Conservation (phyloP, 768 basidiomycete genomes). For the Suillus fuscotomentosus region DNA sequence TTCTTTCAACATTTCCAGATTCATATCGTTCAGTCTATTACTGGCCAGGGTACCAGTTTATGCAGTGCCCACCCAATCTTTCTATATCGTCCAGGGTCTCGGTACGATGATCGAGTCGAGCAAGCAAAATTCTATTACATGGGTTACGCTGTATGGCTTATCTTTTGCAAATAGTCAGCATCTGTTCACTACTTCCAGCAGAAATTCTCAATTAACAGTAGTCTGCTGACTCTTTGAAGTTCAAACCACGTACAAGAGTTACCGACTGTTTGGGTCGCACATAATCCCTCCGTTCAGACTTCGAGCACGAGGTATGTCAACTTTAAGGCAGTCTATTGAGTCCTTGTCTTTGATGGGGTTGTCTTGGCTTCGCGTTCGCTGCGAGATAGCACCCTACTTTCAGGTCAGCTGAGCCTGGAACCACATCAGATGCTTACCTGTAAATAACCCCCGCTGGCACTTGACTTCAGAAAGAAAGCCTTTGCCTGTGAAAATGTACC, state of each 20-base stretch:
- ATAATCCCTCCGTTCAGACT: not conserved
- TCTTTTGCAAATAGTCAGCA: no score
- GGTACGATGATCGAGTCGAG: no score
- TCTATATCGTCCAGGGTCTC: not conserved
- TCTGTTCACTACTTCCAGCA: not conserved
- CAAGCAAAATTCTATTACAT: no score
- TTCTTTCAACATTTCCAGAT: no score
- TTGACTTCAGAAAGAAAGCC: constrained; percentile 1
- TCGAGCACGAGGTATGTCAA: constrained; percentile 3
- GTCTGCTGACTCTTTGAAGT: not conserved
- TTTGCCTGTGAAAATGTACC: constrained; percentile 9
- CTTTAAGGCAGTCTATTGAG: not conserved
- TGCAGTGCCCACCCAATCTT: not conserved
- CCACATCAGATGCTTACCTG: not conserved
- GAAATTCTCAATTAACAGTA: not conserved
- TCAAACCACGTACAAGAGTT: not conserved
- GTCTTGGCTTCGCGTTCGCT: constrained; percentile 1
- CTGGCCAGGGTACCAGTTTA: not conserved
- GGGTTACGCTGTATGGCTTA: no score
- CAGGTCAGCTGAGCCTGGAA: not conserved
- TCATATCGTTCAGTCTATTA: not conserved
- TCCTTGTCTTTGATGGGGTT: not conserved
- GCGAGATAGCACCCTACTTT: not conserved
- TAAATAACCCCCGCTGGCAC: not conserved
- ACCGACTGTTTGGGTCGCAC: not conserved